Evolutionary conservation across 768 basidiomycete genomes (phyloP).

Genomic region (Chiua virens): DNA sequence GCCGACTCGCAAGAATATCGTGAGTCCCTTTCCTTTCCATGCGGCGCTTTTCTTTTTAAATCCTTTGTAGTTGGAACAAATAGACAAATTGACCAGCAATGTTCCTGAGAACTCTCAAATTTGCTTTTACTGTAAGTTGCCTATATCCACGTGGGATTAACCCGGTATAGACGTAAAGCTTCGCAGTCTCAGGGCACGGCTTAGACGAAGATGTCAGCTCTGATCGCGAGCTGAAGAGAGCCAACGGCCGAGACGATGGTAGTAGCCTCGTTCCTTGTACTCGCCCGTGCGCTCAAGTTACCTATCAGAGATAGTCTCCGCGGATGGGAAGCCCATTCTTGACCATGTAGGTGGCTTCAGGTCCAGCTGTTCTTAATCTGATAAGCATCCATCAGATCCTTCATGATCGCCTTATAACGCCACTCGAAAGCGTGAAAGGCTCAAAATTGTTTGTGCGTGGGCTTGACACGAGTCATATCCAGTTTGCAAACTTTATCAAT

Average conservation of each 20-base stretch:
- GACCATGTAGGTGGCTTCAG: slow-evolving; percentile 16
- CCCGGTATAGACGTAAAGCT: background rate
- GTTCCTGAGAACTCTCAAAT: slow-evolving; percentile 44
- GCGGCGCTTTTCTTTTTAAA: background rate
- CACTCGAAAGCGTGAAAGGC: slow-evolving; percentile 17
- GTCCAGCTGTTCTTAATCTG: background rate
- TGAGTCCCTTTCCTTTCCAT: slow-evolving; percentile 20
- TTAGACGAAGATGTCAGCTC: slow-evolving; percentile 9
- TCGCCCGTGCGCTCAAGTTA: background rate
- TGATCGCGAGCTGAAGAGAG: slow-evolving; percentile 37
- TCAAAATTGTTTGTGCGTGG: slow-evolving; percentile 20
- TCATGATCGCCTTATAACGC: slow-evolving; percentile 19
- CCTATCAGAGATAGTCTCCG: slow-evolving; percentile 18
- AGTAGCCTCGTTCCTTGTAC: background rate
- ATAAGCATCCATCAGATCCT: slow-evolving; percentile 13
- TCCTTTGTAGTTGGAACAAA: slow-evolving; percentile 35
- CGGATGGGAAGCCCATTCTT: slow-evolving; percentile 19
- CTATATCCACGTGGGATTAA: no score
- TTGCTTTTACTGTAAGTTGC: slow-evolving; percentile 53
- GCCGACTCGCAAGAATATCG: slow-evolving; percentile 48
- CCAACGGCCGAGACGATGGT: slow-evolving; percentile 51
- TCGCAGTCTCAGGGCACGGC: slow-evolving; percentile 23
- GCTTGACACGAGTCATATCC: background rate
- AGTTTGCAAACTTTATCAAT: background rate
- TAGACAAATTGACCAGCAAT: slow-evolving; percentile 41